Base-by-base conservation (phyloP, 768 basidiomycete species). In the Hygrophorus russula region DNA sequence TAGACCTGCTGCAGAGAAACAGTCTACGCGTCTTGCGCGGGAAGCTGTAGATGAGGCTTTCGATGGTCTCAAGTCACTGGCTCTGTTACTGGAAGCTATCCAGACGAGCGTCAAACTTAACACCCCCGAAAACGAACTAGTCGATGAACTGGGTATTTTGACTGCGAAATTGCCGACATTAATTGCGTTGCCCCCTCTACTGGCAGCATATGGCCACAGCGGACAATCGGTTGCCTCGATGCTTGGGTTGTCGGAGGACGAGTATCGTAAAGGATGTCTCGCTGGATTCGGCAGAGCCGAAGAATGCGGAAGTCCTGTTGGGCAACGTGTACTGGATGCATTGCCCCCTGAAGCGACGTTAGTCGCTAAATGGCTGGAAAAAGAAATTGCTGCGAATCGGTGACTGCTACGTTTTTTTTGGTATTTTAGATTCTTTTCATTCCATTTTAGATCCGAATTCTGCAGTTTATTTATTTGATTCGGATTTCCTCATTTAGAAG, bases 11-110 rank as follows among this genome's bases (percentile, higher is more conserved):
- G 60, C 61, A n/a, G 68, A 68, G 39, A 71, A 66, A 24, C 67
- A 66, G 47, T 56, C 61, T 8, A 70, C 72, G 8, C 65, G 64
- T 18, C 58, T 84, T 7, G 86, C 87, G n/a, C 68, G 71, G 32
- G 86, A 90, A 56, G 87, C 83, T 4, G 84, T 89, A 8, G 79
- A 82, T 42, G 86, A 88, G 53, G 87, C 82, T 1, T 78, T 82
- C 51, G 73, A 71, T 43, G 80, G 76, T 12, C 62, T 89, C 19
- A 62, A 68, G 50, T 70, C 76, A 15, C 59, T 89, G 13, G 63
- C 65, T 12, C 62, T 68, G 8, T 66, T 87, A 19, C 63, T 87
- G 11, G 79, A 81, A 46, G 67, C 66, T 12, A 64, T 71, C 12
- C 57, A 64, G 31, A 41, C 56, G 14, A 45, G 44, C 24, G 44